A percentile compares a stretch with the other conserved stretches of the same genome.
These are phyloP conservation scores for Clathrospora elynae DNA, from an alignment of 2,329 filamentous ascomycete genomes.

Conservation along the genomic window DNA sequence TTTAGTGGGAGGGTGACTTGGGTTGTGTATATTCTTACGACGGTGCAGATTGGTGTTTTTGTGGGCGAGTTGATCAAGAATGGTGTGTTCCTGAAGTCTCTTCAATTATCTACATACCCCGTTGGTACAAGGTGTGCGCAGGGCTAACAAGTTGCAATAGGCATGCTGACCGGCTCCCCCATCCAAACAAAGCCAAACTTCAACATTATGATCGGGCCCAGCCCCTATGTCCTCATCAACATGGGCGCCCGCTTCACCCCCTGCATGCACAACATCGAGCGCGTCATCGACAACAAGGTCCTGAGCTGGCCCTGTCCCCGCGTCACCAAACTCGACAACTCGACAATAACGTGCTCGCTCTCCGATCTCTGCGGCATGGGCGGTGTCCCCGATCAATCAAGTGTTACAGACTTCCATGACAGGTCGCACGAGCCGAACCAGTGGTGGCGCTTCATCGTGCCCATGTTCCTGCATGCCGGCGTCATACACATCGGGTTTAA, in stretches of 20 bases:
- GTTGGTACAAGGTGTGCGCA: background rate
- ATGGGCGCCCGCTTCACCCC: slow-evolving; percentile 93
- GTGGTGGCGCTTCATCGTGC: slow-evolving; percentile 95
- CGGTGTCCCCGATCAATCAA: slow-evolving; percentile 70
- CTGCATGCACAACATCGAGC: slow-evolving; percentile 86
- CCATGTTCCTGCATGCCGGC: slow-evolving; percentile 94
- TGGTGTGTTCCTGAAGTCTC: slow-evolving; percentile 58
- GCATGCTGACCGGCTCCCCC: slow-evolving; percentile 74
- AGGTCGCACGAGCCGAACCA: slow-evolving; percentile 75
- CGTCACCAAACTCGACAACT: slow-evolving; percentile 64
- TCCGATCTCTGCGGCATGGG: slow-evolving; percentile 83
- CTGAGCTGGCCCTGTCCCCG: slow-evolving; percentile 82
- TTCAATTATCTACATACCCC: background rate
- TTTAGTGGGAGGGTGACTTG: slow-evolving; percentile 69
- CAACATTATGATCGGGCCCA: slow-evolving; percentile 97
- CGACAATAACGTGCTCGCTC: slow-evolving; percentile 68
- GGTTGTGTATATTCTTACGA: slow-evolving; percentile 79
- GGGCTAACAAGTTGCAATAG: slow-evolving; percentile 51
- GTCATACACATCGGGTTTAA: slow-evolving; percentile 97
- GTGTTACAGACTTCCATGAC: slow-evolving; percentile 58
- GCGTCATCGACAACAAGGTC: slow-evolving; percentile 60
- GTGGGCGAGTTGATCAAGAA: slow-evolving; percentile 86
- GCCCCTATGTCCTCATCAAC: slow-evolving; percentile 87
- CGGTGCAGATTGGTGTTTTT: slow-evolving; percentile 81
- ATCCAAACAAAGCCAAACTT: slow-evolving; percentile 82